Conservation (phyloP, 2,329 filamentous ascomycete genomes). For the Didymosphaeria variabile region DNA sequence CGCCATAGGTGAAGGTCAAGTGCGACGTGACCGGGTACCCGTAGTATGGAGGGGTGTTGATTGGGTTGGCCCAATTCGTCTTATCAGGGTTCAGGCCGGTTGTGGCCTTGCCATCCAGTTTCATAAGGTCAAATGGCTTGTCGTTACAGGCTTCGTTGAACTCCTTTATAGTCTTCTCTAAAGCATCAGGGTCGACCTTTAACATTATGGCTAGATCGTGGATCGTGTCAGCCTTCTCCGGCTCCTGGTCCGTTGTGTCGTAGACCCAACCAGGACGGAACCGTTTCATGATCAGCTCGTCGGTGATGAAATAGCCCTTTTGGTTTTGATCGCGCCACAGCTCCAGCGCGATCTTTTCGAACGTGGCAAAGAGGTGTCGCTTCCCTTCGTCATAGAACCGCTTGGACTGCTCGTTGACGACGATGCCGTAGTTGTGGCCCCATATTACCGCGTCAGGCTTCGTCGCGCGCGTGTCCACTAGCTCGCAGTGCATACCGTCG, state of each 20-base stretch:
- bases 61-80: conserved; percentile 54
- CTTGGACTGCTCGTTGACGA: conserved; percentile 53
- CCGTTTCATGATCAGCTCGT: conserved; percentile 52
- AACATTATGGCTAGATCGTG: conserved; percentile 50
- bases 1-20: conserved; percentile 47
- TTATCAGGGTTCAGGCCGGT: conserved; percentile 50
- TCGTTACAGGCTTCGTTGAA: conserved; percentile 53
- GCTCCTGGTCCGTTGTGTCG: conserved; percentile 54
- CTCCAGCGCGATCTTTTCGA: conserved; percentile 55
- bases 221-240: conserved; percentile 52
- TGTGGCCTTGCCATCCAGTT: conserved; percentile 53
- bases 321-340: conserved; percentile 54
- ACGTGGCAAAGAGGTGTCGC: conserved; percentile 54
- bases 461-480: conserved; percentile 52
- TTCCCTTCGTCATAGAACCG: conserved; percentile 53
- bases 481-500: conserved; percentile 55
- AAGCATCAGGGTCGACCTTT: conserved; percentile 45
- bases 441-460: conserved; percentile 54
- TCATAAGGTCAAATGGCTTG: conserved; percentile 54
- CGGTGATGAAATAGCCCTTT: conserved; percentile 54
- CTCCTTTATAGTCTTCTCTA: conserved; percentile 52
- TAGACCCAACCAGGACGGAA: conserved; percentile 56
- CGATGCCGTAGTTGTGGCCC: conserved; percentile 56
- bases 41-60: conserved; percentile 50
- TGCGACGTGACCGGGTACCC: conserved; percentile 41